These are phyloP conservation scores for Panaeolus cyanescens DNA, from an alignment of 768 basidiomycete genomes.

Conservation along the genomic window DNA sequence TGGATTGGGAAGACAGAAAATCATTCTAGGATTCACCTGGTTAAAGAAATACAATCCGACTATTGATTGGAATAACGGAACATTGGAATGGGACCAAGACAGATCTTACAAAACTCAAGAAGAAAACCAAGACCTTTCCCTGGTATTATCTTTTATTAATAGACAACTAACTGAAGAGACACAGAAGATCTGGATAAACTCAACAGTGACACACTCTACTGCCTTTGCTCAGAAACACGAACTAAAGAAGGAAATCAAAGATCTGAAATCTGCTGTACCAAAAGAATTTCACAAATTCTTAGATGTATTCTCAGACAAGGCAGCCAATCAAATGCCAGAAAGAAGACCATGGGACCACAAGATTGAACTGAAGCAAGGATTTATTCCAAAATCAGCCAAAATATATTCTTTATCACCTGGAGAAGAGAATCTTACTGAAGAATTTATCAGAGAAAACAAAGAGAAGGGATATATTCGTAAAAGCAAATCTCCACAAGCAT, in stretches of 20 bases:
- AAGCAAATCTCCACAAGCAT: constrained; percentile 22
- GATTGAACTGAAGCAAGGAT: constrained; percentile 14
- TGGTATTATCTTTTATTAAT: too few relatives aligned
- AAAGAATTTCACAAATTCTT: not conserved
- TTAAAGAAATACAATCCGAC: constrained; percentile 4
- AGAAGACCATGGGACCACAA: constrained; percentile 10
- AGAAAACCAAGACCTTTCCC: too few relatives aligned
- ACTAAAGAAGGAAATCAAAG: not conserved
- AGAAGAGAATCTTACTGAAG: constrained; percentile 15
- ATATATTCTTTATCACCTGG: not conserved
- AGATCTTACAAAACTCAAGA: too few relatives aligned
- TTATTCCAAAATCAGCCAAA: not conserved
- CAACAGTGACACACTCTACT: not conserved
- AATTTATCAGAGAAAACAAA: constrained; percentile 24
- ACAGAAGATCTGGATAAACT: not conserved
- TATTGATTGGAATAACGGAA: constrained; percentile 5
- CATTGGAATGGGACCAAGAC: not conserved
- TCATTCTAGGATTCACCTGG: constrained; percentile 1
- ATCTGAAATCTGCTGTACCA: not conserved
- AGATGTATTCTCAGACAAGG: constrained; percentile 11
- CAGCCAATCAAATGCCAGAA: constrained; percentile 5
- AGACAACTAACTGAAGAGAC: too few relatives aligned
- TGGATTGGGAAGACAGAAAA: not conserved
- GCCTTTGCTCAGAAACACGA: not conserved
- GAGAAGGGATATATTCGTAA: constrained; percentile 17